A percentile compares a stretch with the other conserved stretches of the same genome.
Conservation (phyloP, 2,329 filamentous ascomycete genomes). For the Podosphaera aphanis region DNA sequence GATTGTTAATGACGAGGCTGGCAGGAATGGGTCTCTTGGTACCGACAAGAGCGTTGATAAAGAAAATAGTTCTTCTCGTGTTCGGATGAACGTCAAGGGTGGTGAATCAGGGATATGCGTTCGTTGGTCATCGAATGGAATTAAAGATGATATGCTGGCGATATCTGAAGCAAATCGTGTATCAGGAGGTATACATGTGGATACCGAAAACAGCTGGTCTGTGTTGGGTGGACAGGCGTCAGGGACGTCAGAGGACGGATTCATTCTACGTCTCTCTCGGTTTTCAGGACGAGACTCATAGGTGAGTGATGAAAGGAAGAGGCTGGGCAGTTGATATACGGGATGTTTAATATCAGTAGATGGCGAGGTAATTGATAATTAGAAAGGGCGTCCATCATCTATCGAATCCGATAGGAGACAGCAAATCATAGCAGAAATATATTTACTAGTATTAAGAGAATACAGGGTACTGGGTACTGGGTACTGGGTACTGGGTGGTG, state of each 20-base stretch:
- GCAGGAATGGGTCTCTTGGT: constrained; percentile 37
- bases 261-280: too few species aligned
- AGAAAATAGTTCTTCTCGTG: constrained; percentile 9
- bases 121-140: constrained; percentile 3
- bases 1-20: constrained; percentile 26
- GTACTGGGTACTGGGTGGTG: too few species aligned
- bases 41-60: constrained; percentile 17
- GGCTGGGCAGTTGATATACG: too few species aligned
- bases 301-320: too few species aligned
- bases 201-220: neutral
- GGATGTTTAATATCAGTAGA: too few species aligned
- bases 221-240: neutral
- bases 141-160: constrained; percentile 1
- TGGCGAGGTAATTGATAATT: too few species aligned
- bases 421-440: too few species aligned
- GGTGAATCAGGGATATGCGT: constrained; percentile 5
- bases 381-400: too few species aligned
- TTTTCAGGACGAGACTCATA: too few species aligned
- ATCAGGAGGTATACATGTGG: constrained; percentile 7
- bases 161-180: constrained; percentile 13
- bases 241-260: neutral
- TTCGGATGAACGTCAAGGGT: constrained; percentile 7
- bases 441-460: too few species aligned
- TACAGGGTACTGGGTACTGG: too few species aligned
- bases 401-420: too few species aligned